A percentile compares a stretch with the other conserved stretches of the same genome.
Evolutionary conservation across 192 early-diverging fungal species (phyloP).

Genomic region (Chytriomyces sp.): DNA sequence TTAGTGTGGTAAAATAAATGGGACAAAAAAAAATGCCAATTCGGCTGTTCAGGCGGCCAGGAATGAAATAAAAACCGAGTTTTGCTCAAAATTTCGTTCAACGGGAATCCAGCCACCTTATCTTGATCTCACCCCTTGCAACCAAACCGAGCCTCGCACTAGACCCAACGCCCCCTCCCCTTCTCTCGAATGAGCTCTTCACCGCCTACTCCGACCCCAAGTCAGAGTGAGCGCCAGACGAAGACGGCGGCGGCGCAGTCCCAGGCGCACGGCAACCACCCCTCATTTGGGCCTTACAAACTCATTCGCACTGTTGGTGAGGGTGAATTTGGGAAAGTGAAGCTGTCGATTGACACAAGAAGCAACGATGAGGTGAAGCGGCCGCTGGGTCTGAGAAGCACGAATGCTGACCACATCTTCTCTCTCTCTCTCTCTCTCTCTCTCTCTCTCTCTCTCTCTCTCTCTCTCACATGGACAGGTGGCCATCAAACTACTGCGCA

Average conservation of each 20-base stretch:
- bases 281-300: conserved; percentile 56
- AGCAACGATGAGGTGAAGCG: conserved; percentile 37
- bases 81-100: background rate
- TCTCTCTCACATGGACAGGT: conserved; percentile 49
- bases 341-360: conserved; percentile 52
- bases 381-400: too few relatives aligned
- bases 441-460: background rate
- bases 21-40: background rate
- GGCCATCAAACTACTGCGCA: conserved; percentile 90
- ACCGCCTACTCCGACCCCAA: too few relatives aligned
- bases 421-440: background rate
- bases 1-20: background rate
- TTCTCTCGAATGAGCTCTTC: too few relatives aligned
- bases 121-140: too few relatives aligned
- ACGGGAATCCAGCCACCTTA: background rate
- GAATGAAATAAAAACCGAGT: too few relatives aligned
- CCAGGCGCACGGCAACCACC: background rate
- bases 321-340: conserved; percentile 68
- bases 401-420: too few relatives aligned
- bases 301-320: conserved; percentile 58
- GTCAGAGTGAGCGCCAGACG: background rate
- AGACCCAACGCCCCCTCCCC: too few relatives aligned
- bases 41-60: too few relatives aligned
- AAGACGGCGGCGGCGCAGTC: conserved; percentile 1
- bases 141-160: too few relatives aligned